These are phyloP conservation scores for Ichthyophthirius multifiliis DNA, from an alignment of 169 alveolate genomes.

Conservation along the genomic window DNA sequence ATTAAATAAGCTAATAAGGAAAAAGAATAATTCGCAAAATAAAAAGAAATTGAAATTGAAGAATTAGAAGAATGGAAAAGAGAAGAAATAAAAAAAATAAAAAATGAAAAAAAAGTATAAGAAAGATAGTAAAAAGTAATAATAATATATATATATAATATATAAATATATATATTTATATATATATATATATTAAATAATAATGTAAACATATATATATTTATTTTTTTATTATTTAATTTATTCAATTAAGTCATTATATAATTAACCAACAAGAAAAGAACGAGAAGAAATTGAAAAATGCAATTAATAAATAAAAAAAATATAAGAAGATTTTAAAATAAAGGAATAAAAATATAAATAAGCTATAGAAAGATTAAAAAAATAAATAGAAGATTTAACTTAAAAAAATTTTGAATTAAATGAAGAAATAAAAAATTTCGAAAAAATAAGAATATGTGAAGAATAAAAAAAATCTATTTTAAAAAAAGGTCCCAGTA, in stretches of 20 bases:
- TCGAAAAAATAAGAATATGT: too few species aligned
- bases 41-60: constrained; percentile 19
- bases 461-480: too few species aligned
- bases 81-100: constrained; percentile 36
- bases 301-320: constrained; percentile 4
- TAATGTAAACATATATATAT: too few species aligned
- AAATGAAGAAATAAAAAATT: constrained; percentile 16
- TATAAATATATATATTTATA: background rate
- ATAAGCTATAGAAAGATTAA: constrained; percentile 16
- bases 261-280: constrained; percentile 27
- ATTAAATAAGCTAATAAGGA: constrained; percentile 18
- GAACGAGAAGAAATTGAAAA: constrained; percentile 42
- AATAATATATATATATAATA: background rate
- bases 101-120: constrained; percentile 25
- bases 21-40: constrained; percentile 23
- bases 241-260: too few species aligned
- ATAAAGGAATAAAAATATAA: constrained; percentile 29
- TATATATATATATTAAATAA: too few species aligned
- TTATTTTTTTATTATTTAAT: too few species aligned
- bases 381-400: constrained; percentile 30
- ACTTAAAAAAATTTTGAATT: constrained; percentile 23
- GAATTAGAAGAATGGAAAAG: constrained; percentile 34
- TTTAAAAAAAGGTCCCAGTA: too few species aligned
- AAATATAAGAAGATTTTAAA: constrained; percentile 23
- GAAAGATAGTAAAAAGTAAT: constrained; percentile 21